Evolutionary conservation across 345 rosid genomes (phyloP).

Genomic region (Hypericum androsaemum): DNA sequence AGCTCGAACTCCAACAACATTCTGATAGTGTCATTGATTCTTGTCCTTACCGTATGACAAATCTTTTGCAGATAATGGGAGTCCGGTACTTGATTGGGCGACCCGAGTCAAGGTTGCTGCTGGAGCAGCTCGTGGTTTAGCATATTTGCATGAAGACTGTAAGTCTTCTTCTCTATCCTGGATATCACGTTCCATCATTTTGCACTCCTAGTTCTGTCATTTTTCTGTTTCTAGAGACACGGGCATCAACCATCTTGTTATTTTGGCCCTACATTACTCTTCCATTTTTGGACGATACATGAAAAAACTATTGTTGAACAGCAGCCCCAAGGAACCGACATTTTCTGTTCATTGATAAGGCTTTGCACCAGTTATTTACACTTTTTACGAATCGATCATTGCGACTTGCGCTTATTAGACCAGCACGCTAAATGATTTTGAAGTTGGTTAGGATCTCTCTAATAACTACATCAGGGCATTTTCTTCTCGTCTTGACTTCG

Average conservation of each 20-base stretch:
- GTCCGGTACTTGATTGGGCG: conserved; percentile 82
- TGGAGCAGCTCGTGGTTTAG: conserved; percentile 98
- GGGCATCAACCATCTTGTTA: too few species aligned
- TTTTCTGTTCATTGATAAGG: too few species aligned
- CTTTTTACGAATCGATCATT: too few species aligned
- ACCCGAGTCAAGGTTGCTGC: conserved; percentile 76
- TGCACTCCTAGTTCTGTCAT: not conserved
- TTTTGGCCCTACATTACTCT: too few species aligned
- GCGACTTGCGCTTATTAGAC: too few species aligned
- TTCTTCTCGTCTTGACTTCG: conserved; percentile 1
- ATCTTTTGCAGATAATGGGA: conserved; percentile 45
- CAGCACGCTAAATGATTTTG: too few species aligned
- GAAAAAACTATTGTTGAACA: not conserved
- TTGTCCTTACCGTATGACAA: conserved; percentile 1
- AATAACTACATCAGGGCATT: not conserved
- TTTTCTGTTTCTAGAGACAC: too few species aligned
- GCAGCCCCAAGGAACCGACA: not conserved
- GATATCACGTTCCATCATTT: not conserved
- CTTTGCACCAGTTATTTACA: too few species aligned
- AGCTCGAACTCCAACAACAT: too few species aligned
- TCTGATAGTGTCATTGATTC: not conserved
- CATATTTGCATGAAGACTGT: conserved; percentile 98
- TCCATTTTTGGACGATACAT: too few species aligned
- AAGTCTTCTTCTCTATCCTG: conserved; percentile 23
- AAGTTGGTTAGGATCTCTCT: too few species aligned